Evolutionary conservation across 2,329 filamentous ascomycete genomes (phyloP), one percentile per base, ranked within the genome.

Genomic region (Fusarium sp.): DNA sequence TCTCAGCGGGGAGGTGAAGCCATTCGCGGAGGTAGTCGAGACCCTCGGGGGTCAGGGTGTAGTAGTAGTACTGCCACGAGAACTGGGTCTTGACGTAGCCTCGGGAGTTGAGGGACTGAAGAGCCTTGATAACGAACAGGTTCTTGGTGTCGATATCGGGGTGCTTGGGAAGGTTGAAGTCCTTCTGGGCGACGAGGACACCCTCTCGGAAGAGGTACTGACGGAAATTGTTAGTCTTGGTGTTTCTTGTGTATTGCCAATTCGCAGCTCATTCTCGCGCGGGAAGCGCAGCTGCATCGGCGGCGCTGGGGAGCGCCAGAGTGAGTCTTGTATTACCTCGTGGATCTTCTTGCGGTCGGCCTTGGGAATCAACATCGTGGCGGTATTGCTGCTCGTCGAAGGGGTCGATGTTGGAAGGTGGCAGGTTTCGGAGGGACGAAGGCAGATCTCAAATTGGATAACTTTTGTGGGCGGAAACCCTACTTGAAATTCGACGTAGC

Each of bases 31-130:
- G 95, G 92, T 99, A 99, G 90, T 98, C 96, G 86, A 99, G 96
- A 89, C 96, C 96, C 91, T 98, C 95, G 84, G 95, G 94, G 86
- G 96, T 98, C 88, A 99, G 93, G 88, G 96, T 98, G 93, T 99
- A 99, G 94, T 99, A 99, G 93, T 98, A 98, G 92, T 95, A 98
- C 89, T 98, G 95, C 95, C 95, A 98, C 80, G 95, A 98, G 93
- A 99, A 99, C 88, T 97, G 96, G 82, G 96, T 99, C 94, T 99
- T 99, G 89, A 99, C 92, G 88, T 94, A 98, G 85, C 96, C 96
- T 86, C 96, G 96, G 81, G 95, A 98, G 89, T 92, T 97, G 84
- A 99, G 92, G 78, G 96, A 99, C 91, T 99, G 96, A 89, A 92
- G 93, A 83, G 96, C 96, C 93, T 99, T 99, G 92, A 99, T 94